phyloP scores from a whole-genome alignment of 768 basidiomycete species.

The Cyclocybe aegerita region DNA sequence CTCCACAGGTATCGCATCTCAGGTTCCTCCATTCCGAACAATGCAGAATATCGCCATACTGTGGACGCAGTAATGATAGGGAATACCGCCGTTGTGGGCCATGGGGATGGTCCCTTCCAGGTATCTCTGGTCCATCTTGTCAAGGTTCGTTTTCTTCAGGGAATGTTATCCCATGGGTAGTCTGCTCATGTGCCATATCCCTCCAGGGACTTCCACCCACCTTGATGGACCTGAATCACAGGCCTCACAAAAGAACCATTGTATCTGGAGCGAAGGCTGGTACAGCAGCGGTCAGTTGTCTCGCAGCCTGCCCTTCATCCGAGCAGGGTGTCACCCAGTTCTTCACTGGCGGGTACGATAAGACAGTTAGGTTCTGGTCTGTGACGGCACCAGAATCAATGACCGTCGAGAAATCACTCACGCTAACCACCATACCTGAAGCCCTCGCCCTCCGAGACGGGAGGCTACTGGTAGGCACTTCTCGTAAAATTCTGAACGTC shows the following conservation, averaged over 20 bases:
- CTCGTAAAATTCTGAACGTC: slow-evolving; percentile 31
- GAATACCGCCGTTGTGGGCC: slow-evolving; percentile 42
- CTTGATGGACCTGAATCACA: slow-evolving; percentile 28
- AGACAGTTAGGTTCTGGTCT: slow-evolving; percentile 41
- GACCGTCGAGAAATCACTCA: slow-evolving; percentile 16
- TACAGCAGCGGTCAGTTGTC: slow-evolving; percentile 34
- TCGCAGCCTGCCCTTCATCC: slow-evolving; percentile 32
- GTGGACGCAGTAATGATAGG: slow-evolving; percentile 45
- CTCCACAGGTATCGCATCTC: slow-evolving; percentile 32
- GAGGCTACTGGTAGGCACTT: slow-evolving; percentile 35
- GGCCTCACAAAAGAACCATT: slow-evolving; percentile 23
- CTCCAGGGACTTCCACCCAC: slow-evolving; percentile 24
- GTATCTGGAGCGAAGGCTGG: slow-evolving; percentile 3
- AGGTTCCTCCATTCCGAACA: slow-evolving; percentile 36
- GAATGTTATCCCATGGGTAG: neutral
- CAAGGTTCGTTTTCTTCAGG: slow-evolving; percentile 16
- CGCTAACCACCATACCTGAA: slow-evolving; percentile 23
- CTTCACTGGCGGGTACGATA: slow-evolving; percentile 50
- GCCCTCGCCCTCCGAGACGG: slow-evolving; percentile 39
- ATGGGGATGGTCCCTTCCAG: slow-evolving; percentile 39
- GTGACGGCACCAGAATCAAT: slow-evolving; percentile 20
- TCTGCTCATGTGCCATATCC: neutral
- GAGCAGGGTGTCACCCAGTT: slow-evolving; percentile 29
- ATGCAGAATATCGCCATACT: slow-evolving; percentile 36
- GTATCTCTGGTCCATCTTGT: slow-evolving; percentile 37